Base-by-base conservation (phyloP, 1,284 basidiomycete genomes). In the Mrakiaceae sp. region DNA sequence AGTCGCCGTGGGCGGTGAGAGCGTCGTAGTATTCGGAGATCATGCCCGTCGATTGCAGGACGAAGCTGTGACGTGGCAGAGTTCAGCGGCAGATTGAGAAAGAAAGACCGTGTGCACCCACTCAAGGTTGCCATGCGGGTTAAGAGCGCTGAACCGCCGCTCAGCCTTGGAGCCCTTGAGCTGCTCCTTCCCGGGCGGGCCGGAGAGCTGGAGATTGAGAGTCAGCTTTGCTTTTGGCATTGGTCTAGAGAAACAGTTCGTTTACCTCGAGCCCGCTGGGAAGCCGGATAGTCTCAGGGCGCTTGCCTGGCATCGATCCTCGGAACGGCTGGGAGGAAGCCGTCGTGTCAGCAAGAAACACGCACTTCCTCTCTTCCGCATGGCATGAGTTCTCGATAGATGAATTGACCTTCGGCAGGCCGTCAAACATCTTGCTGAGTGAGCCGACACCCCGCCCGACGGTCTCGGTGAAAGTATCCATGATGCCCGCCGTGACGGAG, bases 401-500 rank as follows among this genome's bases (percentile, higher is more conserved):
- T 3, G n/a, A 55, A 52, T 47, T 47, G 16, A 67, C 60, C 16
- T 65, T 65, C 2, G 67, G 66, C 10, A 70, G 52, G 3, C 67
- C 66, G 44, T 66, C 67, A 6, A 76, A 70, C 65, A 76, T 76
- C 50, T 71, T 71, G 14, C 66, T 44, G 69, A 72, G 43, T 72
- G 46, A 53, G 7, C 64, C 64, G 44, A 66, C 60, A 10, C 64
- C 60, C 39, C 50, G 9, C 14, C 59, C 60, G 16, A 66, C 58
- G 3, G 57, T 60, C 43, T 75, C 72, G 40, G 72, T 65, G 56
- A 78, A 71, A 42, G 72, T 70, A 5, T 74, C 67, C 66, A 77
- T 72, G 63, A 78, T 71, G 6, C 76, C 72, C 5, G 77, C 75
- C 2, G 74, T 77, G 43, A 80, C 76, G 16, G 73, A 75, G 5